Base-by-base conservation (phyloP, 306 rosid genomes). In the Luffa acutangula region DNA sequence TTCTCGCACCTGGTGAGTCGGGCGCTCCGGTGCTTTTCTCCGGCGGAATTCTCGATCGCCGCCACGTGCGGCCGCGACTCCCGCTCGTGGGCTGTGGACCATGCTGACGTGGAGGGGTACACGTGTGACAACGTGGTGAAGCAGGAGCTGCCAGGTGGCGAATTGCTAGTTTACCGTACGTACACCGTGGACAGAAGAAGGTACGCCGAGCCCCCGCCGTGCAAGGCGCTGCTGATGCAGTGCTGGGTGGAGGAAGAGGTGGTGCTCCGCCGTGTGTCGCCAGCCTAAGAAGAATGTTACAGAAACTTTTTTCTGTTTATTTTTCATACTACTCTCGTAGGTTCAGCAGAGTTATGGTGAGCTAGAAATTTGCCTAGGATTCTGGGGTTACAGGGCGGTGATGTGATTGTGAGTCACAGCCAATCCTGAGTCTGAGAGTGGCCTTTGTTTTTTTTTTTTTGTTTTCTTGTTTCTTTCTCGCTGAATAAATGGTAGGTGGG, bases 101-200 rank as follows among this genome's bases (percentile, higher is more conserved):
- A 4, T 77, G 82, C 77, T 56, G 89, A 80, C 51, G 82, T 84
- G 85, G 91, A 79, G 1, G 93, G 91, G 11, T 90, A 88, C 78
- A 54, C 78, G 76, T 85, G 90, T 56, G 82, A 81, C 45, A 80
- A 60, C 14, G 76, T 81, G 72, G 83, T 83, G 88, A 83, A 75
- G 80, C 88, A 86, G 82, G 89, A 83, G 42, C 21, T 88, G 83
- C 80, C 82, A 14, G 84, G 89, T 77, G 88, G 86, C 2, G 75
- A 73, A 81, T 85, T 82, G 83, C 3, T 88, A 3, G 83, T 85
- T 39, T 90, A 83, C 84, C 78, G 67, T 42, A 75, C 83, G 5
- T 90, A 79, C 64, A 20, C 78, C 0, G 62, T 60, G 34, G 72
- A 53, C 12, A 72, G 48, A 7, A 76, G 20, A 17, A 82, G 81